Percentiles rank a stretch among this genome's conserved stretches.
phyloP scores from a whole-genome alignment of 192 early-diverging fungal genomes.

The Backusella mclennaniae region DNA sequence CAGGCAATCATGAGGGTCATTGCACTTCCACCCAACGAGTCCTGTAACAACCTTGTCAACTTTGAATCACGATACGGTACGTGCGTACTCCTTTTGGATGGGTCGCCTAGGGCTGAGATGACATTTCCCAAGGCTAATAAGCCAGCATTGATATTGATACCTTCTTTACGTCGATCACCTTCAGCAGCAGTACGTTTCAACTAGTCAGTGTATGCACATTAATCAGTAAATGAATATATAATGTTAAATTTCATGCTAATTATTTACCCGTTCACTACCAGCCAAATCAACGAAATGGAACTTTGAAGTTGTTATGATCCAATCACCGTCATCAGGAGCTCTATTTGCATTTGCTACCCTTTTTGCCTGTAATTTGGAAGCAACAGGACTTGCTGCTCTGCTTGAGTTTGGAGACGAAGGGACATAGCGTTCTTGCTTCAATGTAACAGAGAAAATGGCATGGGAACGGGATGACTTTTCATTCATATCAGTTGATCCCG shows the following conservation, averaged over 20 bases:
- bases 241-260: too few relatives aligned
- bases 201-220: slow-evolving; percentile 14
- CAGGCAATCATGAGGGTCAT: slow-evolving; percentile 96
- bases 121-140: slow-evolving; percentile 96
- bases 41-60: slow-evolving; percentile 93
- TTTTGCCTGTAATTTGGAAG: slow-evolving; percentile 21
- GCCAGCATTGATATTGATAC: slow-evolving; percentile 96
- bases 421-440: slow-evolving; percentile 72
- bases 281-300: slow-evolving; percentile 99
- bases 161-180: slow-evolving; percentile 92
- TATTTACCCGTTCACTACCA: slow-evolving; percentile 80
- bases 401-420: slow-evolving; percentile 31
- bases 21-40: slow-evolving; percentile 93
- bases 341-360: slow-evolving; percentile 12
- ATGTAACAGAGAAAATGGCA: slow-evolving; percentile 92
- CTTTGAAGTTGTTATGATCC: slow-evolving; percentile 74
- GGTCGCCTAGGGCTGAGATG: slow-evolving; percentile 94
- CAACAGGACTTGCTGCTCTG: slow-evolving; percentile 13
- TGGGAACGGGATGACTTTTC: slow-evolving; percentile 92
- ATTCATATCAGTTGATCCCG: slow-evolving; percentile 98
- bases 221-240: slow-evolving; percentile 3
- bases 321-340: slow-evolving; percentile 49
- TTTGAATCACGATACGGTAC: slow-evolving; percentile 98
- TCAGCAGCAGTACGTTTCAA: slow-evolving; percentile 92
- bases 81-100: slow-evolving; percentile 60